Percentiles rank a stretch among this genome's conserved stretches.
Evolutionary conservation across 768 basidiomycete genomes (phyloP).

Genomic region (Porpolomopsis calyptriformis): DNA sequence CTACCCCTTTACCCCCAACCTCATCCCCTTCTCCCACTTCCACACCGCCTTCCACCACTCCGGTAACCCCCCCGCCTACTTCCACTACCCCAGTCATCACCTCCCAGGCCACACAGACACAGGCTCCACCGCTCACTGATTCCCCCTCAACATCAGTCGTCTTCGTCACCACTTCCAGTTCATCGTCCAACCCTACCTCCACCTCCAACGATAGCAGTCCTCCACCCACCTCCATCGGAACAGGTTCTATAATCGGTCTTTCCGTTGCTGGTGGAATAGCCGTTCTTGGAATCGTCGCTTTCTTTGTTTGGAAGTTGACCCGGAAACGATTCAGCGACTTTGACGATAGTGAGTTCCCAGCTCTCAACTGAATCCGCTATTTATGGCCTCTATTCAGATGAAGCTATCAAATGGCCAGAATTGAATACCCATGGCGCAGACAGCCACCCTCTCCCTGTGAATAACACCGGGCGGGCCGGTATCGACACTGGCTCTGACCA

Average conservation of each 20-base stretch:
- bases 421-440: slow-evolving; percentile 56
- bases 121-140: slow-evolving; percentile 12
- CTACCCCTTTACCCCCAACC: background rate
- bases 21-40: slow-evolving; percentile 6
- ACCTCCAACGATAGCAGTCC: slow-evolving; percentile 15
- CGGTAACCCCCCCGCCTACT: background rate
- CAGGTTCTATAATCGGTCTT: slow-evolving; percentile 68
- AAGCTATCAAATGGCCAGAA: slow-evolving; percentile 89
- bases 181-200: slow-evolving; percentile 18
- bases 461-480: slow-evolving; percentile 60
- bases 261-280: slow-evolving; percentile 76
- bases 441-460: slow-evolving; percentile 56
- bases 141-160: slow-evolving; percentile 17
- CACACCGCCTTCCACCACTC: slow-evolving; percentile 11
- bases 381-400: slow-evolving; percentile 32
- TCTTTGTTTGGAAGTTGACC: slow-evolving; percentile 81
- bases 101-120: slow-evolving; percentile 8
- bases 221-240: slow-evolving; percentile 30
- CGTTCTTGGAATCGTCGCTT: slow-evolving; percentile 55
- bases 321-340: slow-evolving; percentile 67
- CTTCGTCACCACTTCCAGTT: slow-evolving; percentile 15
- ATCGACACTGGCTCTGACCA: slow-evolving; percentile 59
- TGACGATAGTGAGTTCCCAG: slow-evolving; percentile 55
- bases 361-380: slow-evolving; percentile 1
- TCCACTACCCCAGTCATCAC: slow-evolving; percentile 8